Base-by-base conservation (phyloP, 192 early-diverging fungal genomes). In the Coemansia sp. region DNA sequence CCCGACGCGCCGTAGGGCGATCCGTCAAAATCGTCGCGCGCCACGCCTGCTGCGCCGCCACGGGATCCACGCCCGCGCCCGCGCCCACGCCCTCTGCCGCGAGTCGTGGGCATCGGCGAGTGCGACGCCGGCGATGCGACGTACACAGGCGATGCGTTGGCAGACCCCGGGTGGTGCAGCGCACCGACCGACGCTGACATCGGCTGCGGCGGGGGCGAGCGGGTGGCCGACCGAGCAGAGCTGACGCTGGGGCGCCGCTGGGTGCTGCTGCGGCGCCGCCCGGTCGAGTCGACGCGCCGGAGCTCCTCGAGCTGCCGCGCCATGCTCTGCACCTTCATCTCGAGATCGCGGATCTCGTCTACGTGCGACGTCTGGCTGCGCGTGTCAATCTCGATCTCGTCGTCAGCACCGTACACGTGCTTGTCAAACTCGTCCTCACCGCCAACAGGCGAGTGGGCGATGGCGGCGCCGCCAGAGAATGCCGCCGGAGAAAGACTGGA, bases 301-400 rank as follows among this genome's bases (percentile, higher is more conserved):
- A 77, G 67, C 48, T 77, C 74, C 26, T 77, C 67, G 7, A 77
- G 58, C 55, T 77, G 67, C 9, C 74, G 66, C 19, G 63, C 63
- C 67, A 77, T 71, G 45, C 37, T 71, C 48, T 65, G 60, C 17
- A 77, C 63, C 28, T 77, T 62, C 51, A 67, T 52, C 36, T 77
- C 67, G n/a, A 77, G 49, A 20, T 71, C 63, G 34, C 67, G 63
- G 30, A 77, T 77, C 63, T 70, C 64, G 48, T 66, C 52, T 0
- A 47, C 36, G 10, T 62, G 55, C 35, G 74, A 64, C 7, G 46
- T 47, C 42, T 70, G 59, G 48, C 64, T 67, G 40, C 51, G 63
- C 14, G 59, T 49, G 15, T 67, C 74, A 3, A 71, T 44, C 25
- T 66, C 67, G 15, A 71, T 63, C 32, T 71, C 74, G 34, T 71